These are phyloP conservation scores for Coleophoma eucalyptorum DNA, from an alignment of 2,329 filamentous ascomycete species.

Conservation along the genomic window DNA sequence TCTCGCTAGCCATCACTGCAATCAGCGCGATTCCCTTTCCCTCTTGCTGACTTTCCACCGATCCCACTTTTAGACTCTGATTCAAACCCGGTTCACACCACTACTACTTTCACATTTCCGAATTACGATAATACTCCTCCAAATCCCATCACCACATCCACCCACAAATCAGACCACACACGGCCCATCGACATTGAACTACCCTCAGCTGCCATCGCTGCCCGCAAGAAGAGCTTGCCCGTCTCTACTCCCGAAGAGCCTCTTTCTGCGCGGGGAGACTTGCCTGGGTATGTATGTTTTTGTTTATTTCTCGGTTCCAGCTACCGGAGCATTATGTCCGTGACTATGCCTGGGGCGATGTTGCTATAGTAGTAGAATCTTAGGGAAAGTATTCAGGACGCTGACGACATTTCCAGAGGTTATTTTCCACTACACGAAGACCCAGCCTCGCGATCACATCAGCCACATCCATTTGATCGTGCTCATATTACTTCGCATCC, in stretches of 20 bases:
- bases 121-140: no score
- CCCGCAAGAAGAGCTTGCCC: slow-evolving; percentile 37
- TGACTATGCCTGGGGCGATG: neutral
- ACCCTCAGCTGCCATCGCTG: slow-evolving; percentile 13
- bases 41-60: no score
- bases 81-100: no score
- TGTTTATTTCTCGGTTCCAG: neutral
- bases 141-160: no score
- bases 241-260: slow-evolving; percentile 7
- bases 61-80: no score
- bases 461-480: slow-evolving; percentile 44
- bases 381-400: neutral
- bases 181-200: slow-evolving; percentile 48
- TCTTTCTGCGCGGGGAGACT: slow-evolving; percentile 54
- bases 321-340: neutral
- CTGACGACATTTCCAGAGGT: slow-evolving; percentile 36
- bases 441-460: slow-evolving; percentile 30
- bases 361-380: neutral
- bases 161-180: slow-evolving; percentile 24
- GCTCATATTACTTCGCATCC: slow-evolving; percentile 19
- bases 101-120: no score
- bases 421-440: slow-evolving; percentile 61
- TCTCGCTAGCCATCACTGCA: no score
- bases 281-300: slow-evolving; percentile 49
- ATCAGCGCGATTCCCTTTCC: no score